Evolutionary conservation across 805 yeast species (phyloP).

Genomic region (Candida easanensis): DNA sequence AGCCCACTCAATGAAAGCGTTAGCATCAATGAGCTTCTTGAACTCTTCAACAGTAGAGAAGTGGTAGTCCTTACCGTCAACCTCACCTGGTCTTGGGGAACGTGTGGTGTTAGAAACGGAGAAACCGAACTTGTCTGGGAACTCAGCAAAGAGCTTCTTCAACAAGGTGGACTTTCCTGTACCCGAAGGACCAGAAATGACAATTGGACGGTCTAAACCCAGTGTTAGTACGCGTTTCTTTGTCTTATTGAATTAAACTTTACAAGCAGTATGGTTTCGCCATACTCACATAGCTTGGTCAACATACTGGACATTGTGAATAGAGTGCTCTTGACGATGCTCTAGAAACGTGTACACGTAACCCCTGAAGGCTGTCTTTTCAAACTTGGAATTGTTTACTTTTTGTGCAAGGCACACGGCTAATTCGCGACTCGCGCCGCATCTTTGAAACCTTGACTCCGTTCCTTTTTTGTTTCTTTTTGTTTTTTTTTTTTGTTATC

Average conservation of each 20-base stretch:
- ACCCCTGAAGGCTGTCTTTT: too few species aligned
- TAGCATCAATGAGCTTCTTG: conserved; percentile 67
- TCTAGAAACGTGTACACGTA: background rate
- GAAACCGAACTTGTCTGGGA: conserved; percentile 87
- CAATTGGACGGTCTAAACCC: conserved; percentile 70
- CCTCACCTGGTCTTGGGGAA: conserved; percentile 87
- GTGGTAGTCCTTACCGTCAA: conserved; percentile 84
- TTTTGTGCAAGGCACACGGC: background rate
- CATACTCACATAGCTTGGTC: conserved; percentile 17
- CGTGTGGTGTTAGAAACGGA: conserved; percentile 94
- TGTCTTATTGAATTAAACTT: too few species aligned
- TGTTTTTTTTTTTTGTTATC: background rate
- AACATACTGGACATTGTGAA: conserved; percentile 24
- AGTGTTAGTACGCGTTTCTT: conserved; percentile 8
- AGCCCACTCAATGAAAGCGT: conserved; percentile 94
- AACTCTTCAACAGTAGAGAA: conserved; percentile 79
- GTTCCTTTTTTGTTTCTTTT: background rate
- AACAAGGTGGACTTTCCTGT: conserved; percentile 94
- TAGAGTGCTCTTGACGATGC: too few species aligned
- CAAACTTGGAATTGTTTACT: too few species aligned
- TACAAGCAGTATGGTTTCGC: background rate
- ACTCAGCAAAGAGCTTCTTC: conserved; percentile 86
- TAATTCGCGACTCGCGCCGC: background rate
- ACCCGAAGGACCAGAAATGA: conserved; percentile 94
- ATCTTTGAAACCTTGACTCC: background rate